Percentiles rank a stretch among this genome's conserved stretches.
These are phyloP conservation scores for Phellopilus nigrolimitatus DNA, from an alignment of 1,284 basidiomycete genomes.

Conservation along the genomic window DNA sequence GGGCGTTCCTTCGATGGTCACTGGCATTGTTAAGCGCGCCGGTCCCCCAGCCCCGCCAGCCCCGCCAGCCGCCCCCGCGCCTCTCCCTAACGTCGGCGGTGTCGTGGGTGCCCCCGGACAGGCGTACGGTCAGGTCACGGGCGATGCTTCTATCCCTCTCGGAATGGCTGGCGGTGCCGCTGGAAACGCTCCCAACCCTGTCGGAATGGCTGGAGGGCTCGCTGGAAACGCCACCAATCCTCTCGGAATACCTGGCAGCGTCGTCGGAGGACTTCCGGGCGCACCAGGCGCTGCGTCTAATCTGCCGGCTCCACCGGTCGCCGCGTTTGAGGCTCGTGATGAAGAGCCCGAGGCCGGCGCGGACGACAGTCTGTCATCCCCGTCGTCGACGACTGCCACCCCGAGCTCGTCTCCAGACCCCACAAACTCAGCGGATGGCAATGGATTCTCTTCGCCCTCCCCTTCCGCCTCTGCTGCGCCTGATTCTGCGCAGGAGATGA, in stretches of 20 bases:
- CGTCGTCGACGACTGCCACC: conserved; percentile 14
- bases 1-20: not conserved
- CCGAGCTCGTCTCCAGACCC: conserved; percentile 12
- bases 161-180: not conserved
- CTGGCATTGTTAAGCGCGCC: too few relatives aligned
- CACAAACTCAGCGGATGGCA: not conserved
- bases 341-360: not conserved
- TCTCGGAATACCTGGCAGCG: too few relatives aligned
- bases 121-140: too few relatives aligned
- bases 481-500: not conserved
- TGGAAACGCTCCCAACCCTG: not conserved
- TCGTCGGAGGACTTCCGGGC: too few relatives aligned
- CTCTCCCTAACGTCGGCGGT: too few relatives aligned
- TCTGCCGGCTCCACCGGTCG: too few relatives aligned
- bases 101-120: too few relatives aligned
- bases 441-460: not conserved
- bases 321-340: not conserved
- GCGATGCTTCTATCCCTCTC: not conserved
- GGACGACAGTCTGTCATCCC: not conserved
- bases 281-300: too few relatives aligned
- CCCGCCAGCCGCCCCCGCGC: too few relatives aligned
- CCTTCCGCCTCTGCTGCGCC: not conserved
- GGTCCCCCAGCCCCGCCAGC: too few relatives aligned
- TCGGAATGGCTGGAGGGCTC: not conserved
- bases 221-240: not conserved